Evolutionary conservation across 768 basidiomycete genomes (phyloP).

Genomic region (Trametes gibbosa): DNA sequence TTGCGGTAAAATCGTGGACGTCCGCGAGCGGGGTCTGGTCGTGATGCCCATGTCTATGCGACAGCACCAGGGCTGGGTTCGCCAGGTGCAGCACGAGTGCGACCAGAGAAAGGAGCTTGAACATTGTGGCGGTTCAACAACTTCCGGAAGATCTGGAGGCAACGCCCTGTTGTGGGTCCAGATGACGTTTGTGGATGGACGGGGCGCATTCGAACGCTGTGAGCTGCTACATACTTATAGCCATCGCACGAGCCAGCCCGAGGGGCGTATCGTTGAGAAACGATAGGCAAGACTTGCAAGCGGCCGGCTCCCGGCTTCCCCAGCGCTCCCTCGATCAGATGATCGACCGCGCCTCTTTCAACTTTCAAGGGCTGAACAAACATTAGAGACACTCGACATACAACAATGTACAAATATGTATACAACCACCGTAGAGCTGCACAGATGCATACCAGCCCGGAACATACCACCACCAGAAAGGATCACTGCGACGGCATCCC

Average conservation of each 20-base stretch:
- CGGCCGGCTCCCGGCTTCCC: background rate
- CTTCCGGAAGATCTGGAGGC: background rate
- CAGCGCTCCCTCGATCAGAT: background rate
- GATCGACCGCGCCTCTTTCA: background rate
- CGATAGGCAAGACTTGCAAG: constrained; percentile 10
- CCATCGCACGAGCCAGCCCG: background rate
- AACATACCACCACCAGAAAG: background rate
- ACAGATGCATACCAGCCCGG: background rate
- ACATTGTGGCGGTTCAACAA: background rate
- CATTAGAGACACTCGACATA: background rate
- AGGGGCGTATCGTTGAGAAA: background rate
- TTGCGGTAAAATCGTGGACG: constrained; percentile 5
- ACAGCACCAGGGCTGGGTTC: background rate
- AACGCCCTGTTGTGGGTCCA: no score
- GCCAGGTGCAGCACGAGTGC: background rate
- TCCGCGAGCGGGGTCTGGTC: constrained; percentile 7
- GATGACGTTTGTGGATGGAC: no score
- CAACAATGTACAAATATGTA: background rate
- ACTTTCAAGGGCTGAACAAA: no score
- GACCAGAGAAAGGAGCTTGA: background rate
- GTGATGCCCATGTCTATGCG: background rate
- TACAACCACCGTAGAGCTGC: background rate
- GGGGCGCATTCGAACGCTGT: background rate
- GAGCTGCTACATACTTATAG: background rate
- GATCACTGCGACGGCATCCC: constrained; percentile 7